Conservation (phyloP, 1,284 basidiomycete species). For the Ganoderma resinaceum region DNA sequence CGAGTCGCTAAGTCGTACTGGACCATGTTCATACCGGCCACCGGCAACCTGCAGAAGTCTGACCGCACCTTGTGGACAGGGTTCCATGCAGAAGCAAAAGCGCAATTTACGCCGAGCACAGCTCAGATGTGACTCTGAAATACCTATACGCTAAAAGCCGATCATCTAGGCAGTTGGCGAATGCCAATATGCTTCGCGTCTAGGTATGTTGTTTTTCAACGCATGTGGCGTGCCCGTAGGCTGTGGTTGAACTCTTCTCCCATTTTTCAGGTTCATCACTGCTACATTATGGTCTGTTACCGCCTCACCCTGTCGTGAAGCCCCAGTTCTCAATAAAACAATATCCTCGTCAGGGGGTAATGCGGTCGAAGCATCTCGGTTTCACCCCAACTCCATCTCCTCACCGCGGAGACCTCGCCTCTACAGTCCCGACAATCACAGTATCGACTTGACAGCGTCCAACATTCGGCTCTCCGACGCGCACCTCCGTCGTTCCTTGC, state of each 20-base stretch:
- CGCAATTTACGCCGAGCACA: neutral
- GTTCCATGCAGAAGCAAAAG: conserved; percentile 6
- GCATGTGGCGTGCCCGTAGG: neutral
- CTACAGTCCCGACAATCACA: neutral
- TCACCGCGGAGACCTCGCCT: neutral
- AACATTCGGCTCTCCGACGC: conserved; percentile 3
- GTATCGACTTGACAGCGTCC: neutral
- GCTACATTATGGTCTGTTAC: neutral
- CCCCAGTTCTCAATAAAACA: conserved; percentile 2
- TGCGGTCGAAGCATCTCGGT: neutral
- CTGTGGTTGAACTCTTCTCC: neutral
- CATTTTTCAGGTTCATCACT: neutral
- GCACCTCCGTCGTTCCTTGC: conserved; percentile 1
- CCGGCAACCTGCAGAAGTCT: neutral
- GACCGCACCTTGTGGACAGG: neutral
- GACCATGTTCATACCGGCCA: neutral
- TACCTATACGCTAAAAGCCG: neutral
- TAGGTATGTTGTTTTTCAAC: neutral
- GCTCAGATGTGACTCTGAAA: neutral
- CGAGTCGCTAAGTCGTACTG: neutral
- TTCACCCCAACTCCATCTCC: neutral
- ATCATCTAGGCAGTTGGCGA: neutral
- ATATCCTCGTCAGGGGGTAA: neutral
- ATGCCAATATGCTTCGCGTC: neutral
- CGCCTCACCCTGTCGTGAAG: neutral